These are phyloP conservation scores for Sclerotinia spermophila DNA, from an alignment of 2,329 filamentous ascomycete species.

Conservation along the genomic window DNA sequence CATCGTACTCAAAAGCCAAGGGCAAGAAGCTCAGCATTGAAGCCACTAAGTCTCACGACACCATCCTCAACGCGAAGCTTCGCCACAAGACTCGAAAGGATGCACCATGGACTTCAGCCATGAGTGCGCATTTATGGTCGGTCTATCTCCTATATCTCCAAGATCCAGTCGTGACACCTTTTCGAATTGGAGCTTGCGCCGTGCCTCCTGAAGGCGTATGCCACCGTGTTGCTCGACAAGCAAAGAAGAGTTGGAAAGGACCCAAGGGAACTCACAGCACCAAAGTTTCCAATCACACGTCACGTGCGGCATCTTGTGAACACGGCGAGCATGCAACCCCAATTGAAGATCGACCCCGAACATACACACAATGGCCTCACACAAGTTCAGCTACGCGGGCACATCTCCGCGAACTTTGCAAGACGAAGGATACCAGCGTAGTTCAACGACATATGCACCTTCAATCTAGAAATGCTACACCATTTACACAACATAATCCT, in stretches of 20 bases:
- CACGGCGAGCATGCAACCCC: constrained; percentile 56
- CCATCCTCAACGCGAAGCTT: constrained; percentile 29
- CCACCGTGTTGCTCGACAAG: constrained; percentile 60
- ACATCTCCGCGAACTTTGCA: constrained; percentile 61
- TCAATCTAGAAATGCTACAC: constrained; percentile 53
- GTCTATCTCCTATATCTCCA: constrained; percentile 63
- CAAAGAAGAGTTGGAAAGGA: constrained; percentile 64
- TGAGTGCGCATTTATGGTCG: constrained; percentile 63
- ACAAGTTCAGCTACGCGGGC: constrained; percentile 59
- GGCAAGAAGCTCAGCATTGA: constrained; percentile 20
- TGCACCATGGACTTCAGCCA: constrained; percentile 60
- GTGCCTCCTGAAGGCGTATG: constrained; percentile 64
- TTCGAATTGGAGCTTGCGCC: constrained; percentile 59
- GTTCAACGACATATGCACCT: constrained; percentile 44
- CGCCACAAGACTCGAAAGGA: constrained; percentile 37
- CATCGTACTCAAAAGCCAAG: constrained; percentile 30
- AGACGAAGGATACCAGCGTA: constrained; percentile 47
- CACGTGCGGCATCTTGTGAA: constrained; percentile 27
- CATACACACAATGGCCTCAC: constrained; percentile 61
- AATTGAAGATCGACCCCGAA: constrained; percentile 44
- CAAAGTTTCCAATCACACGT: not conserved
- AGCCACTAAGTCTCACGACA: constrained; percentile 2
- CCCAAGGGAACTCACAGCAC: constrained; percentile 40
- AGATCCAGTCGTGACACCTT: constrained; percentile 64
- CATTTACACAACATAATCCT: constrained; percentile 51